Evolutionary conservation across 768 basidiomycete species (phyloP), one percentile per base, ranked within the genome.

Genomic region (Rhodocollybia butyracea): DNA sequence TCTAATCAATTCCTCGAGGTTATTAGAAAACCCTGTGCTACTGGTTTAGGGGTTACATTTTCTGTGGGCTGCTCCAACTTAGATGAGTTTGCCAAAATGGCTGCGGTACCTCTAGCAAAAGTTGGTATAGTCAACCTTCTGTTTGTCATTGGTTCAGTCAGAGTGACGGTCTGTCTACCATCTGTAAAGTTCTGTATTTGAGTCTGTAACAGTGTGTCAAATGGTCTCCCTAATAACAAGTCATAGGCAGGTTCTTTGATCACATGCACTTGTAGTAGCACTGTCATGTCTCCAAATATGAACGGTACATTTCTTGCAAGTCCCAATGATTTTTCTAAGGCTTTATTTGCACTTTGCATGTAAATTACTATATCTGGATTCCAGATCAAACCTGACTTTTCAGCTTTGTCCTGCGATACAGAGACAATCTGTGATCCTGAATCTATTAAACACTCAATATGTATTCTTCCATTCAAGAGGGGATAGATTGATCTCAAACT

Each of bases 231-330:
- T 0, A 70, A 43, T n/a, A 70, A 51, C 19, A 67, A 54, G n/a
- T 69, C 57, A 42, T 68, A 70, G 0, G 68, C 61, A 1, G 68
- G 61, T 4, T 48, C 40, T 0, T 54, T 42, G 7, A 70, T 57
- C 5, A 70, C 51, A 48, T 70, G 67, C 0, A 66, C 60, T 55
- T 69, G 69, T 30, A 68, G 38, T 24, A 64, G 65, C 2, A 71
- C 5, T 3, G 57, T 64, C 31, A 68, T 54, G 17, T 56, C 40
- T 13, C 63, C 66, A 21, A 71, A 50, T 0, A 27, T 24, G 39
- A 66, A 63, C 1, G 62, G 58, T 3, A 70, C 61, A 39, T 71
- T 69, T 6, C 58, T 56, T 0, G 61, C 60, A 10, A 70, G 53
- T 1, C 66, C 68, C 5, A 64, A 54, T 1, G 66, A 60, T 12